These are phyloP conservation scores for Gautieria morchelliformis DNA, from an alignment of 768 basidiomycete species.

Conservation along the genomic window DNA sequence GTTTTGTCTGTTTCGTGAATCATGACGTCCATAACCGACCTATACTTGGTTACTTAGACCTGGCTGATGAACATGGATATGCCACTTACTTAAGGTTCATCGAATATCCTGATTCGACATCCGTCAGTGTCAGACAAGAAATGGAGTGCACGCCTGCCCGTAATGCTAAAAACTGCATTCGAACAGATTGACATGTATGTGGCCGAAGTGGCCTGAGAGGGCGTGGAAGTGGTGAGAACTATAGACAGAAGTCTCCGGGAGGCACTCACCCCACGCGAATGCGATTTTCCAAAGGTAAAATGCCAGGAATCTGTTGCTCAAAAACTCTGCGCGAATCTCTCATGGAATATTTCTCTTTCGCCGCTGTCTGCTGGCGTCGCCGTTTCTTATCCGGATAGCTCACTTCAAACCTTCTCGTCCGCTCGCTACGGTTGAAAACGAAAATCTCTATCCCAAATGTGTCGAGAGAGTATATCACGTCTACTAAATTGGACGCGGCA, in stretches of 20 bases:
- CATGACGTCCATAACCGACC: no score
- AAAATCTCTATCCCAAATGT: constrained; percentile 79
- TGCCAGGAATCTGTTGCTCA: constrained; percentile 37
- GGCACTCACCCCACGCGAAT: constrained; percentile 69
- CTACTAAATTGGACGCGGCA: constrained; percentile 19
- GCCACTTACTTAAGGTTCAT: constrained; percentile 60
- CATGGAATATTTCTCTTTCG: constrained; percentile 16
- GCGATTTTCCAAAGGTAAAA: constrained; percentile 68
- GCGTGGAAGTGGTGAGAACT: constrained; percentile 1
- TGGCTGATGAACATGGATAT: constrained; percentile 18
- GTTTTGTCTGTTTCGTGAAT: no score
- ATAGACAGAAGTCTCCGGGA: background rate
- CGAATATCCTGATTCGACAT: constrained; percentile 61
- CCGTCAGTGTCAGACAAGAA: constrained; percentile 61
- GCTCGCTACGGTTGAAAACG: constrained; percentile 71
- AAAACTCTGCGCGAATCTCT: constrained; percentile 12
- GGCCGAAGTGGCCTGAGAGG: constrained; percentile 67
- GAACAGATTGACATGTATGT: constrained; percentile 66
- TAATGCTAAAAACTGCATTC: constrained; percentile 78
- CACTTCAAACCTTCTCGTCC: constrained; percentile 71
- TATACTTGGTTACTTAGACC: background rate
- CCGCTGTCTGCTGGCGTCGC: constrained; percentile 29
- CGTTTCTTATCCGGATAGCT: constrained; percentile 50
- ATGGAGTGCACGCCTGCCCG: constrained; percentile 73
- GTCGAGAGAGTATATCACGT: constrained; percentile 60